These are phyloP conservation scores for Oryza nivara DNA, from an alignment of 176 grass and related monocot genomes.

Conservation along the genomic window DNA sequence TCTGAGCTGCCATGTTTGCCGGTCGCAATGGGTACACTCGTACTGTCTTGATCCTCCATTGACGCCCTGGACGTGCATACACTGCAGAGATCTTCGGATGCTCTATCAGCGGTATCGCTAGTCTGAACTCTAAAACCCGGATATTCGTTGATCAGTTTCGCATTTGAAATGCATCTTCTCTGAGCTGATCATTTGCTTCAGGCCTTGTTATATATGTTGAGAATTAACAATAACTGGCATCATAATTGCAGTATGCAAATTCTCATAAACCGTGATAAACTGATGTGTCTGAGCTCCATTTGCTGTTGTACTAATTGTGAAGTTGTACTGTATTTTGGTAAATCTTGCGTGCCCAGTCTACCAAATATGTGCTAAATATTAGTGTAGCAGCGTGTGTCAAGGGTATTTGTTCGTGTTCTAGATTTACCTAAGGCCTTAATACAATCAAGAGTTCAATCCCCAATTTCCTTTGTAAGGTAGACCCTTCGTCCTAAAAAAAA, in stretches of 20 bases:
- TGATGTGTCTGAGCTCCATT: no score
- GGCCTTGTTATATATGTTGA: neutral
- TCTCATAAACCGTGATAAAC: no score
- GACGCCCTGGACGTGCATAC: conserved; percentile 69
- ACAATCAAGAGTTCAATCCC: no score
- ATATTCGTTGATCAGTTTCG: neutral
- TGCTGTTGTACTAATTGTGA: neutral
- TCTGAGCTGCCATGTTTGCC: conserved; percentile 68
- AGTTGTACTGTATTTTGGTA: neutral
- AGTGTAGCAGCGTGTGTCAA: no score
- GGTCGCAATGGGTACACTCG: conserved; percentile 72
- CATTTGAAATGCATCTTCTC: neutral
- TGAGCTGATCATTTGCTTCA: neutral
- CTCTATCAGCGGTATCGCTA: conserved; percentile 68
- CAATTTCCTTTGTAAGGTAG: no score
- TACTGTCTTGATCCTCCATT: conserved; percentile 84
- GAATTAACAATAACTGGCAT: neutral
- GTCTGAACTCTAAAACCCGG: neutral
- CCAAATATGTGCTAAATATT: no score
- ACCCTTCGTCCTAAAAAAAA: no score
- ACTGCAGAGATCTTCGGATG: conserved; percentile 69
- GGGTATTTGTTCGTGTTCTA: no score
- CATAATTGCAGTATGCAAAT: neutral
- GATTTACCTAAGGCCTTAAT: no score
- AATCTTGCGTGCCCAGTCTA: neutral